Percentiles rank a stretch among this genome's conserved stretches.
Evolutionary conservation across 2,329 filamentous ascomycete species (phyloP).

Genomic region (Ilyonectria mors-panacis): DNA sequence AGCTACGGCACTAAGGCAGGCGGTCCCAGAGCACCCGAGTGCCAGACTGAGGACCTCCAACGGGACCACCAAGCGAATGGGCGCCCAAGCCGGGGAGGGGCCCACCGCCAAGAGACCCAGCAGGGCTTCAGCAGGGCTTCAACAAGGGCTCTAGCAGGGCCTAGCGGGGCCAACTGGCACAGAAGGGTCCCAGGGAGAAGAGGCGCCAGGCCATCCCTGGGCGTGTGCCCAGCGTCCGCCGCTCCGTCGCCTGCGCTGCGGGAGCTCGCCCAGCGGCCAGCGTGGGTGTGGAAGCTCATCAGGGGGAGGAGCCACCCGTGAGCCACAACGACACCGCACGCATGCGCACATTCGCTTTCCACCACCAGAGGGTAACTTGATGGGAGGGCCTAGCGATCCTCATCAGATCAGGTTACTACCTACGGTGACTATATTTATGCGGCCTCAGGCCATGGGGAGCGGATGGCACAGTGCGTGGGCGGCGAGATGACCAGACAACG

Average conservation of each 20-base stretch:
- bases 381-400: neutral
- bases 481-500: constrained; percentile 14
- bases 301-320: constrained; percentile 9
- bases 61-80: constrained; percentile 26
- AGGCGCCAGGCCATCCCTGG: constrained; percentile 3
- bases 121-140: constrained; percentile 24
- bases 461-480: constrained; percentile 5
- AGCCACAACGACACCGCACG: neutral
- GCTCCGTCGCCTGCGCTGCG: constrained; percentile 7
- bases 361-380: neutral
- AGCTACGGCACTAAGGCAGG: constrained; percentile 11
- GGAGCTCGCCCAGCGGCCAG: neutral
- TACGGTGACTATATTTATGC: neutral
- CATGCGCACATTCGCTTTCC: neutral
- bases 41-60: constrained; percentile 6
- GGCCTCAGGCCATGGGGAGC: neutral
- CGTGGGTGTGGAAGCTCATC: neutral
- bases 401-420: neutral
- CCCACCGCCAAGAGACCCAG: constrained; percentile 27
- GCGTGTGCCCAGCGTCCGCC: constrained; percentile 23
- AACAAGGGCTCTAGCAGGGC: constrained; percentile 4
- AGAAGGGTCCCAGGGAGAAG: constrained; percentile 4
- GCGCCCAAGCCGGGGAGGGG: constrained; percentile 25
- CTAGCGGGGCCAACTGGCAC: constrained; percentile 10
- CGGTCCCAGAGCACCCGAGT: constrained; percentile 16